Evolutionary conservation across 1,284 basidiomycete genomes (phyloP), one percentile per base, ranked within the genome.

Genomic region (Fomes fomentarius): DNA sequence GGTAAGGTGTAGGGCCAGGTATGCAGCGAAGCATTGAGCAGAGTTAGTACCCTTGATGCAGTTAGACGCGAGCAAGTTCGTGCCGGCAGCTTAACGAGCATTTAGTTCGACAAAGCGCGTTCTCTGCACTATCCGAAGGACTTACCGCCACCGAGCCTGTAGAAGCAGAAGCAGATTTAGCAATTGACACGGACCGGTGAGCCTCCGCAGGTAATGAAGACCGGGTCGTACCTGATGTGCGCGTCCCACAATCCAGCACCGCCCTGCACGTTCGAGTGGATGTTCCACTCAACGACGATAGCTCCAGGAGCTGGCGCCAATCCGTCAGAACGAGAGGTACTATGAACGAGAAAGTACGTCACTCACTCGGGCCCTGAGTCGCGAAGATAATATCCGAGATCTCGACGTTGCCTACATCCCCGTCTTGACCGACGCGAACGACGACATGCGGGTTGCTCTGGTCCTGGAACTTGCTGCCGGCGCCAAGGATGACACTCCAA

Each of bases 281-380:
- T 77, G 65, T 91, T 90, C 88, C 88, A 91, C 67, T 90, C 84
- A 1, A 89, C 70, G 12, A 89, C 76, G 58, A 91, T 84, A 0
- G 89, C 89, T 33, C 88, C 88, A 14, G 81, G 70, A 33, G 86
- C 82, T 78, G 28, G 28, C 35, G 26, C 56, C 38, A 40, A 40
- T 40, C 21, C 47, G 50, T 46, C 52, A 38, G 35, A n/a, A n/a
- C n/a, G n/a, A n/a, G n/a, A n/a, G n/a, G n/a, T n/a, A n/a, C n/a
- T n/a, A n/a, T n/a, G n/a, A n/a, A n/a, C n/a, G n/a, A n/a, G n/a
- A n/a, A n/a, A n/a, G n/a, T n/a, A n/a, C n/a, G n/a, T n/a, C n/a
- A 70, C 76, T 41, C 62, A 84, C 83, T 71, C 30, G 84, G 80
- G 3, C 82, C 85, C 47, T 67, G 58, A 3, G 84, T 76, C 1